Percentiles rank a stretch among this genome's conserved stretches.
phyloP scores from a whole-genome alignment of 768 basidiomycete species.

The Boletus sp. region DNA sequence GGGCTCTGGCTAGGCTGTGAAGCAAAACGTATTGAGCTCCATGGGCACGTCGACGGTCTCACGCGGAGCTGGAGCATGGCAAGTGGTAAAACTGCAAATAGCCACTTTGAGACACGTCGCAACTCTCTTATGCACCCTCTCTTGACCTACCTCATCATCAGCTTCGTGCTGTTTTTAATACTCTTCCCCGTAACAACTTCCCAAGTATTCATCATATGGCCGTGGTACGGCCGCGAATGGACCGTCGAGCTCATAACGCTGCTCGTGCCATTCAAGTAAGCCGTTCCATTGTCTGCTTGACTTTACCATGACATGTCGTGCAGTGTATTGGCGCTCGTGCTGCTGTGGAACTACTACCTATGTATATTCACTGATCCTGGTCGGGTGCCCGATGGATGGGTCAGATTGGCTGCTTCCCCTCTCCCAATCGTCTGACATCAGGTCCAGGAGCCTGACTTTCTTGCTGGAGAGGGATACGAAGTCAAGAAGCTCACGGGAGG shows the following conservation, averaged over 20 bases:
- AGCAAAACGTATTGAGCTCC: conserved; percentile 7
- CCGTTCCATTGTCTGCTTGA: not conserved
- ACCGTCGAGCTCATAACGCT: conserved; percentile 72
- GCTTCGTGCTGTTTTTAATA: conserved; percentile 67
- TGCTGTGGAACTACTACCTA: conserved; percentile 87
- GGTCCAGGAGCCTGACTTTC: conserved; percentile 62
- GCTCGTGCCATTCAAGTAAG: conserved; percentile 91
- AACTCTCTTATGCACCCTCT: conserved; percentile 39
- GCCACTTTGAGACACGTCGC: conserved; percentile 8
- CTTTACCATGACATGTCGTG: conserved; percentile 6
- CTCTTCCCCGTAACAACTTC: conserved; percentile 86
- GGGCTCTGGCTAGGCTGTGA: conserved; percentile 3
- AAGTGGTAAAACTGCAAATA: not conserved
- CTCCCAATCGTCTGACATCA: conserved; percentile 6
- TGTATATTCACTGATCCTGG: conserved; percentile 86
- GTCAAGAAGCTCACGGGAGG: conserved; percentile 84
- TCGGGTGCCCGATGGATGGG: conserved; percentile 74
- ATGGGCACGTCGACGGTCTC: conserved; percentile 1
- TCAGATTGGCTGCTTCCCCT: conserved; percentile 31
- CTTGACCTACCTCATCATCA: conserved; percentile 61
- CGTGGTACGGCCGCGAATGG: conserved; percentile 80
- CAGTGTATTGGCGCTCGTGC: conserved; percentile 70
- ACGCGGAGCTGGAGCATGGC: conserved; percentile 19
- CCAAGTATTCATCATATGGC: conserved; percentile 88
- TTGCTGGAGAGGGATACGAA: conserved; percentile 69